Evolutionary conservation across 345 rosid species (phyloP).

Genomic region (Noccaea caerulescens): DNA sequence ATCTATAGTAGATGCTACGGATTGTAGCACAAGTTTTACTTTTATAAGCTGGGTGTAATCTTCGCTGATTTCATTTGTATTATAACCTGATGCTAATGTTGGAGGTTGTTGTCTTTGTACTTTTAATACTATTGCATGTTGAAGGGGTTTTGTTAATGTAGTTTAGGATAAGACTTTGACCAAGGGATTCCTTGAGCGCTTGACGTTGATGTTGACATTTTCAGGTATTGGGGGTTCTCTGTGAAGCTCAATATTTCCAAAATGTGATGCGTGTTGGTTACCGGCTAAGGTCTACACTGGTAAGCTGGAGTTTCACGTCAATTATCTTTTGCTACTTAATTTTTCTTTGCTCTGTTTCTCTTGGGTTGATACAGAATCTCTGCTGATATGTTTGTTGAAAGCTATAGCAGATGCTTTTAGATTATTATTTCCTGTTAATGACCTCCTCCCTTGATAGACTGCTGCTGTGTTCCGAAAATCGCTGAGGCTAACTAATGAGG

Average conservation of each 20-base stretch:
- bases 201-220: constrained; percentile 33
- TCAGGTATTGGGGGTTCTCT: constrained; percentile 88
- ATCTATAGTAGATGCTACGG: constrained; percentile 12
- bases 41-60: background rate
- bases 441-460: constrained; percentile 52
- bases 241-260: constrained; percentile 98
- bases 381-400: constrained; percentile 16
- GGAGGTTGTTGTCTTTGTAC: constrained; percentile 3
- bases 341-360: constrained; percentile 11
- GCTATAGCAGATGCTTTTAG: background rate
- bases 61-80: background rate
- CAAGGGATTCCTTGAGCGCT: background rate
- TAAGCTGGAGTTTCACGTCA: constrained; percentile 45
- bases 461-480: constrained; percentile 98
- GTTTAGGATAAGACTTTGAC: constrained; percentile 17
- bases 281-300: constrained; percentile 91
- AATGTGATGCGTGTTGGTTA: constrained; percentile 99
- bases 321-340: constrained; percentile 21
- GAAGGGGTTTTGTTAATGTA: constrained; percentile 3
- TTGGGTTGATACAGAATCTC: constrained; percentile 1
- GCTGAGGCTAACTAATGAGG: constrained; percentile 87
- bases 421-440: constrained; percentile 22
- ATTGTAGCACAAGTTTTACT: constrained; percentile 23
- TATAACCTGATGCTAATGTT: constrained; percentile 1
- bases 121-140: constrained; percentile 13